Evolutionary conservation across 495 filamentous ascomycete genomes (phyloP), one percentile per base, ranked within the genome.

Genomic region (Schizothecium vesticola): DNA sequence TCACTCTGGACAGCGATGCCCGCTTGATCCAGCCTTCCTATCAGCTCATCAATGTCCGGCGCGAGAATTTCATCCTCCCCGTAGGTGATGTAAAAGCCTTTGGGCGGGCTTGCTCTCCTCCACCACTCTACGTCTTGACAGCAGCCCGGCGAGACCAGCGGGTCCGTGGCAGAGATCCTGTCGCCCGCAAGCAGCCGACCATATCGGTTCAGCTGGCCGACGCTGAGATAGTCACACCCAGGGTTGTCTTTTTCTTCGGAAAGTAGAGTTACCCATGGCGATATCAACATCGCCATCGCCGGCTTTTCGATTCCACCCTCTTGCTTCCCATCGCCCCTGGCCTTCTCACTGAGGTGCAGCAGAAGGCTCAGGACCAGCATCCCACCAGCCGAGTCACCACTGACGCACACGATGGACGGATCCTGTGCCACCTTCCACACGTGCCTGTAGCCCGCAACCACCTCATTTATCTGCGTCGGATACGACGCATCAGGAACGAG

Each of bases 321-420:
- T 66, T 63, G 56, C n/a, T n/a, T n/a, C 28, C 43, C 69, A 67
- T 22, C 62, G 59, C 64, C 68, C 68, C n/a, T 36, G 10, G 4
- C n/a, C 23, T 29, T 7, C 36, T 43, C 74, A 67, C 81, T 82
- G 10, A 91, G 78, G 68, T 86, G 81, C 1, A 94, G 84, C 58
- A 93, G 75, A 22, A 92, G 78, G 72, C 85, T 87, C 24, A 93
- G 79, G 10, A 90, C 84, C 22, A 94, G 79, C 4, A 88, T 87
- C 22, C 82, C 91, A 13, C 91, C 91, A 11, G 91, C 91, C 1
- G 90, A 92, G 70, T 94, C 91, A 19, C 91, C 91, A 36, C 83
- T 84, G 25, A 93, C 81, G 69, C 85, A 87, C 13, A 94, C 83
- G 33, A 79, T 82, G 2, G 80, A 81, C 0, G 87, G 77, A 68